These are phyloP conservation scores for Conidiobolus incongruus DNA, from an alignment of 371 early-diverging fungal genomes.

Conservation along the genomic window DNA sequence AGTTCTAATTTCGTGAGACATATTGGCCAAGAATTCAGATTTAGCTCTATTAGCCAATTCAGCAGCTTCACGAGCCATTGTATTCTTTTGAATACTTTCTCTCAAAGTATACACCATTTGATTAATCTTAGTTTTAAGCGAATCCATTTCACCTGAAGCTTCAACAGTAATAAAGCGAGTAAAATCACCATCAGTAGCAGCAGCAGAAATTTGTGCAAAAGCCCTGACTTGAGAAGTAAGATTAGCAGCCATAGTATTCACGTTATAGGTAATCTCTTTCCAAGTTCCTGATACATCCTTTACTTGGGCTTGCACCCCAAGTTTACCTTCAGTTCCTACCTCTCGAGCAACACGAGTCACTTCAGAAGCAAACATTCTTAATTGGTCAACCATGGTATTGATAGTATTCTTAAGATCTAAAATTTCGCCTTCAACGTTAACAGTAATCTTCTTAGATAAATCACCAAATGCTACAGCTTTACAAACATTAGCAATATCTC, in stretches of 20 bases:
- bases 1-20: too few relatives aligned
- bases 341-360: too few relatives aligned
- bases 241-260: too few relatives aligned
- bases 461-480: slow-evolving; percentile 23
- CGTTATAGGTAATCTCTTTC: too few relatives aligned
- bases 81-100: slow-evolving; percentile 42
- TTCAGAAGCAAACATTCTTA: too few relatives aligned
- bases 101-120: slow-evolving; percentile 39
- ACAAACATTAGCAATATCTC: slow-evolving; percentile 14
- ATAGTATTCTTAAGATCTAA: slow-evolving; percentile 24
- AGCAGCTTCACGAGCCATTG: slow-evolving; percentile 43
- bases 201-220: slow-evolving; percentile 30
- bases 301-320: too few relatives aligned
- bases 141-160: too few relatives aligned
- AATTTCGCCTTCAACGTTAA: slow-evolving; percentile 22
- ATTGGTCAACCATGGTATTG: too few relatives aligned
- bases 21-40: too few relatives aligned
- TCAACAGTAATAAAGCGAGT: slow-evolving; percentile 38
- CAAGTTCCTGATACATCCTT: too few relatives aligned
- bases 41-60: too few relatives aligned
- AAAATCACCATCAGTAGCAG: slow-evolving; percentile 41
- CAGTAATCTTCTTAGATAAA: slow-evolving; percentile 18
- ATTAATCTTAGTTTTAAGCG: slow-evolving; percentile 53
- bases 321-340: too few relatives aligned
- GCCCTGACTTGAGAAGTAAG: slow-evolving; percentile 33